Base-by-base conservation (phyloP, 1,139 yeast species). In the Blastobotrys capitulatus region DNA sequence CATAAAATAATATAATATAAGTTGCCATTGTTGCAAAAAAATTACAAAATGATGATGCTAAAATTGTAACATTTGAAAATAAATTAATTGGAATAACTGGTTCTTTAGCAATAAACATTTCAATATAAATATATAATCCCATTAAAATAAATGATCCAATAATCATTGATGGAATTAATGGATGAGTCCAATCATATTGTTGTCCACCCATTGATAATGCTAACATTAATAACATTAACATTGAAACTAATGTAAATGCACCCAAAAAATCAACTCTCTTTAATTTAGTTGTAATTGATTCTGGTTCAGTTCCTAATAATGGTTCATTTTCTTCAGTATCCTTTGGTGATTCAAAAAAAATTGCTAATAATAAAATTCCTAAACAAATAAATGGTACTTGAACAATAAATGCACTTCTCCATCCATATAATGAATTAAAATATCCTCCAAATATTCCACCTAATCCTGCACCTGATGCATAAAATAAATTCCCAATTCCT, bases 371-470 rank as follows among this genome's bases (percentile, higher is more conserved):
- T 1, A 71, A 19, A 0, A 77, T 75, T 15, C 85, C 82, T 4
- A 67, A 16, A 2, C 78, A 43, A 3, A 87, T 81, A 34, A 86
- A 66, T 0, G 97, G 96, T 1, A 79, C 77, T 61, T 82, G 87
- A 44, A 74, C 60, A 54, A 72, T 67, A 59, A 82, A 82, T 1
- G 83, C 83, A 61, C 75, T 76, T 61, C 88, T 76, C 97, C 97
- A 89, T 32, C 95, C 95, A 56, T 80, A 74, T n/a, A 67, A 61
- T 51, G 82, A 86, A 20, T 90, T 78, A 31, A 87, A 69, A 37
- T 82, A 60, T 10, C 95, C 95, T 37, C 96, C 87, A 44, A 80
- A 62, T 1, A 80, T 66, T 6, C 89, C 89, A 37, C 92, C 90
- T 15, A 78, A 69, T 2, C 86, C 85, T 6, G 86, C 80, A 4